These are phyloP conservation scores for Litchi chinensis DNA, from an alignment of 345 rosid genomes.

Conservation along the genomic window DNA sequence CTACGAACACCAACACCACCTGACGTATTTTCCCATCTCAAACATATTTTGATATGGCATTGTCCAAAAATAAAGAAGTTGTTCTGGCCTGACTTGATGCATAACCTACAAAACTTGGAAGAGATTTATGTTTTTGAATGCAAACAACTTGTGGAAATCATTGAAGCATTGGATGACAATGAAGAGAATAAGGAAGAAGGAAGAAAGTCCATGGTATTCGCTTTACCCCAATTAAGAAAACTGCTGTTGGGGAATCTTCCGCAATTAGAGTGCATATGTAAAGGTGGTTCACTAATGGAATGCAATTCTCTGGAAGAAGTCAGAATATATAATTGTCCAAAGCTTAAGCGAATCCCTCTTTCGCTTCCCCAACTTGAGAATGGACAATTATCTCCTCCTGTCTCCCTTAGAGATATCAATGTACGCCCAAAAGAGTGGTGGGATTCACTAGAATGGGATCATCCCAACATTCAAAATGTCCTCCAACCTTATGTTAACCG, in stretches of 20 bases:
- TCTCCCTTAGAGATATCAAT: slow-evolving; percentile 2
- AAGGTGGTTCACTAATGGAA: background rate
- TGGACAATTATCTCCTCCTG: slow-evolving; percentile 21
- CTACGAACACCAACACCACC: background rate
- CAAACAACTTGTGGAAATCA: slow-evolving; percentile 27
- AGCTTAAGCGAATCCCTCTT: slow-evolving; percentile 21
- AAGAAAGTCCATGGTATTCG: background rate
- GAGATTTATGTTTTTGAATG: background rate
- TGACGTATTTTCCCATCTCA: slow-evolving; percentile 9
- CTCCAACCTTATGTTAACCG: background rate
- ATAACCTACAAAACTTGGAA: slow-evolving; percentile 25
- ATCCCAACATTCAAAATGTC: slow-evolving; percentile 14
- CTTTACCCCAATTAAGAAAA: background rate
- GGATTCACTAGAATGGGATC: slow-evolving; percentile 28
- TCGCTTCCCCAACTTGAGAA: slow-evolving; percentile 15
- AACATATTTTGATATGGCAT: fast-evolving
- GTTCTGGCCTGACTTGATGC: background rate
- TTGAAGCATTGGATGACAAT: slow-evolving; percentile 5
- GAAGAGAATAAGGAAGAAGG: background rate
- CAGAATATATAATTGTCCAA: background rate
- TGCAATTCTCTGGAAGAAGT: slow-evolving; percentile 20
- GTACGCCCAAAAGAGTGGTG: background rate
- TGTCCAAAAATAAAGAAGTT: slow-evolving; percentile 26
- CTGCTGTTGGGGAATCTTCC: background rate
- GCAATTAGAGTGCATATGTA: slow-evolving; percentile 22